phyloP scores from a whole-genome alignment of 1,139 yeast genomes.

The Komagataea norvegica region DNA sequence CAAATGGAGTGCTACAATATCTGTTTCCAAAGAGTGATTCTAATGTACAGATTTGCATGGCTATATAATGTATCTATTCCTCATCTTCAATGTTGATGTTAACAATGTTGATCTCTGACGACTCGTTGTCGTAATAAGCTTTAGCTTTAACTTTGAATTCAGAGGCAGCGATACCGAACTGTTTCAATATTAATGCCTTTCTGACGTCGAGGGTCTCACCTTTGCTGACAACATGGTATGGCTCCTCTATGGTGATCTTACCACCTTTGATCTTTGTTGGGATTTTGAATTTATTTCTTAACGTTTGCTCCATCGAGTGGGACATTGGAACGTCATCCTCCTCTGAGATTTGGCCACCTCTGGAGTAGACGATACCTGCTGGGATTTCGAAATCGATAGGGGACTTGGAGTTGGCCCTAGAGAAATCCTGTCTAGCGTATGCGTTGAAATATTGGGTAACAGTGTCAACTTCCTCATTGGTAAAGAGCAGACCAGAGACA shows the following conservation, averaged over 20 bases:
- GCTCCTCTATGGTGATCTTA: conserved; percentile 70
- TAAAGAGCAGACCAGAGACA: conserved; percentile 80
- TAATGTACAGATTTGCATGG: conserved; percentile 11
- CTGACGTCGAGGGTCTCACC: conserved; percentile 84
- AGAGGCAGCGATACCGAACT: conserved; percentile 91
- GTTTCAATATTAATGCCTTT: conserved; percentile 88
- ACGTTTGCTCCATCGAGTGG: conserved; percentile 88
- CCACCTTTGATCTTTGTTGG: conserved; percentile 92
- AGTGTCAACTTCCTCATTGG: conserved; percentile 78
- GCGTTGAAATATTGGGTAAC: conserved; percentile 81
- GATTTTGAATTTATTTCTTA: conserved; percentile 82
- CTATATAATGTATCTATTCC: conserved; percentile 5
- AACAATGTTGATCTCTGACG: conserved; percentile 29
- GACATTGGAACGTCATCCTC: conserved; percentile 97
- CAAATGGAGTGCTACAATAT: conserved; percentile 8
- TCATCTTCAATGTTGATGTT: conserved; percentile 32
- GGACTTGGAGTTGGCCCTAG: conserved; percentile 81
- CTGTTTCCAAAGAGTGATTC: conserved; percentile 4
- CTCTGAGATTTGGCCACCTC: conserved; percentile 86
- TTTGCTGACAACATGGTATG: conserved; percentile 72
- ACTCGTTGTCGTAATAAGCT: conserved; percentile 69
- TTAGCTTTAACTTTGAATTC: conserved; percentile 78
- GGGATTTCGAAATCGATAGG: conserved; percentile 85
- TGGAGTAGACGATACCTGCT: conserved; percentile 83
- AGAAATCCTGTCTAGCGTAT: conserved; percentile 75